These are phyloP conservation scores for Gossypium laxum DNA, from an alignment of 441 rosid species.

Conservation along the genomic window DNA sequence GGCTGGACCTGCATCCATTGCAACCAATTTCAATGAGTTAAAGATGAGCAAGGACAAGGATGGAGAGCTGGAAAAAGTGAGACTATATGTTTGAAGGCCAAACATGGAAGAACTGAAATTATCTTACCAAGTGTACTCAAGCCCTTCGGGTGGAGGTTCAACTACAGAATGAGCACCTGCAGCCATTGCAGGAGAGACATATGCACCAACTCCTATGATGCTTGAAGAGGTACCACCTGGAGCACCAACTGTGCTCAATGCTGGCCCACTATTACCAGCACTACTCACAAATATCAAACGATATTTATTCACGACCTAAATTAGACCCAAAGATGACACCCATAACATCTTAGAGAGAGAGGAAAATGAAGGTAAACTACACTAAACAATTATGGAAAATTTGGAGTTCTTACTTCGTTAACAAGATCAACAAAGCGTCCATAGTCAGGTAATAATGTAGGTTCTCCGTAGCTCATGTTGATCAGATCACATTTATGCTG, in stretches of 20 bases:
- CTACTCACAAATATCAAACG: conserved; percentile 84
- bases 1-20: conserved; percentile 73
- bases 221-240: conserved; percentile 96
- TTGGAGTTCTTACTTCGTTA: conserved; percentile 54
- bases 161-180: conserved; percentile 86
- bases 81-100: conserved; percentile 3
- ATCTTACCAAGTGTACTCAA: conserved; percentile 82
- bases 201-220: conserved; percentile 94
- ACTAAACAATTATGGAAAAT: conserved; percentile 15
- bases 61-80: neutral
- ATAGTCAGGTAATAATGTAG: conserved; percentile 78
- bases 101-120: conserved; percentile 15
- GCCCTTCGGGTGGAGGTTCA: conserved; percentile 89
- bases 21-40: conserved; percentile 16
- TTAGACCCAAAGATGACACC: conserved; percentile 12
- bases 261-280: conserved; percentile 99
- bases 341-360: conserved; percentile 14
- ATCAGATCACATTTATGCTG: conserved; percentile 97
- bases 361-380: conserved; percentile 8
- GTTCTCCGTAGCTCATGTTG: conserved; percentile 97
- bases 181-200: conserved; percentile 98
- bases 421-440: conserved; percentile 96
- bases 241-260: conserved; percentile 90
- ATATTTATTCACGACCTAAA: conserved; percentile 81
- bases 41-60: conserved; percentile 10